Evolutionary conservation across 352 stramenopile genomes (phyloP).

Genomic region (Saprolegnia parasitica): DNA sequence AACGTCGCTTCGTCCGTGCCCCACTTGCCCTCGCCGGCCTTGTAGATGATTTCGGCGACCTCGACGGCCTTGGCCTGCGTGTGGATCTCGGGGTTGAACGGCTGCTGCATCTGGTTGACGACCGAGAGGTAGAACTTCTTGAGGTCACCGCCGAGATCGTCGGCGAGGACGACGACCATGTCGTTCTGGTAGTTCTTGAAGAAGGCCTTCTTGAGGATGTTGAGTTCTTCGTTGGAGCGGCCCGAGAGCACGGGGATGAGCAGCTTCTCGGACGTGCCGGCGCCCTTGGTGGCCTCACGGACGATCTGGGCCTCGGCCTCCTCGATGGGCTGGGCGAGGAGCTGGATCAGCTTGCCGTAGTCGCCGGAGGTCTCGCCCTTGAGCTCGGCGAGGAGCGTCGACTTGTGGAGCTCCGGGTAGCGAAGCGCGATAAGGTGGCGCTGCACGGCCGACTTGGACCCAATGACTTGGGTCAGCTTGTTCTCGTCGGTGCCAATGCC

Average conservation of each 20-base stretch:
- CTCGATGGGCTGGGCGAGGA: constrained; percentile 48
- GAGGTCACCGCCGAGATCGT: constrained; percentile 62
- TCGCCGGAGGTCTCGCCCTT: constrained; percentile 60
- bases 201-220: constrained; percentile 76
- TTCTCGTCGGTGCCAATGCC: constrained; percentile 59
- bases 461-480: constrained; percentile 42
- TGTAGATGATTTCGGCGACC: constrained; percentile 60
- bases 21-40: constrained; percentile 55
- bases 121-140: constrained; percentile 66
- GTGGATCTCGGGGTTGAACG: constrained; percentile 54
- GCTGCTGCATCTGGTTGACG: constrained; percentile 48
- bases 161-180: constrained; percentile 48
- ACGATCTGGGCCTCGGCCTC: constrained; percentile 62
- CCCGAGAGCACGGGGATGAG: constrained; percentile 55
- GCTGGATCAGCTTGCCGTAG: constrained; percentile 56
- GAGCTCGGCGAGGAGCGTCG: constrained; percentile 47
- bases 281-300: constrained; percentile 55
- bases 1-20: constrained; percentile 63
- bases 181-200: constrained; percentile 57
- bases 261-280: constrained; percentile 60
- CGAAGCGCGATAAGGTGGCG: constrained; percentile 60
- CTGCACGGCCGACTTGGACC: constrained; percentile 49
- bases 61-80: constrained; percentile 49
- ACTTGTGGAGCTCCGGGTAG: constrained; percentile 56
- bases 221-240: constrained; percentile 59